Evolutionary conservation across 1,284 basidiomycete species (phyloP), one percentile per base, ranked within the genome.

Genomic region (Polyporus tsugae): DNA sequence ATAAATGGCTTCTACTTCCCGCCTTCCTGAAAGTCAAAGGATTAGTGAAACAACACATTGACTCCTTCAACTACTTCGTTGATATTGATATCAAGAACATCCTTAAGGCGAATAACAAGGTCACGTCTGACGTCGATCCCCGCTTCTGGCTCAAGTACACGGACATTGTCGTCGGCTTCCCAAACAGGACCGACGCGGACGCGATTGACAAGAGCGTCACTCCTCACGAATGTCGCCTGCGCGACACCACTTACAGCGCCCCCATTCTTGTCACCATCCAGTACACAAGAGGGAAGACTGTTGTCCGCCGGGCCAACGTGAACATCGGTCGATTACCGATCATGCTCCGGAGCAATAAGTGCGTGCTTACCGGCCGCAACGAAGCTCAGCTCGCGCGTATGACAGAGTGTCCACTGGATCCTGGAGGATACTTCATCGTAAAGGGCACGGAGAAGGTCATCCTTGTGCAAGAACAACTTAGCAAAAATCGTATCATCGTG

Each of bases 371-470:
- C 13, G 91, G 91, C 13, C 89, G 90, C 76, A 89, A 84, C 17
- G 94, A 97, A 69, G 87, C 89, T 29, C 90, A 97, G 75, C 86
- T 99, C 19, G 97, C 96, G 25, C 86, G 89, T 60, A 97, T 99
- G 95, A 92, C 89, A 39, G 98, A 99, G 81, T 99, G 98, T 78
- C 98, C 98, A 0, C 85, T 99, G 68, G 98, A 99, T 82, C 98
- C 98, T 2, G 98, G 98, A 25, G 98, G 98, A 7, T 99, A 99
- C 81, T 99, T 99, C 81, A 94, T 99, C 67, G 97, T 99, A 63
- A 99, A 98, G 80, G 98, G 98, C 15, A 99, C 98, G 22, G 98
- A 99, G 82, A 99, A 99, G 84, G 98, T 99, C 76, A 99, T 99
- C 73, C 86, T 99, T 68, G 97, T 99, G 1, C 98, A 99, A 80